phyloP scores from a whole-genome alignment of 441 rosid genomes.

The Kokia cookei region DNA sequence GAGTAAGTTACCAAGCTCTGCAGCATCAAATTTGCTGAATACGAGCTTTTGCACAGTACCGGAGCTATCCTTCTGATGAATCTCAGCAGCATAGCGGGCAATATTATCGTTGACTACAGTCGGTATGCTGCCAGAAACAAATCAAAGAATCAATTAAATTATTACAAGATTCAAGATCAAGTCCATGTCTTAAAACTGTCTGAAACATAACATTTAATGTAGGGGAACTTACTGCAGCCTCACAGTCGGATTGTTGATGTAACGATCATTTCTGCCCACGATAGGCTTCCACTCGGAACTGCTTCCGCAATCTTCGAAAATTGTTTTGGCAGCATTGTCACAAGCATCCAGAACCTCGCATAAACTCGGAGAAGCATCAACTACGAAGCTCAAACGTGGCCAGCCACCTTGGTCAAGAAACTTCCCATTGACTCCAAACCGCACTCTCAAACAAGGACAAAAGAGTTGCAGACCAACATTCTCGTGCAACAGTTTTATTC shows the following conservation, averaged over 20 bases:
- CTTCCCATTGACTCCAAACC: conserved; percentile 49
- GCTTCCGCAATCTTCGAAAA: conserved; percentile 42
- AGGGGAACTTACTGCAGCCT: conserved; percentile 66
- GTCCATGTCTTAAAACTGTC: neutral
- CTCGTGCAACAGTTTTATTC: conserved; percentile 36
- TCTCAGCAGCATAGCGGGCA: conserved; percentile 50
- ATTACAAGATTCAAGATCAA: neutral
- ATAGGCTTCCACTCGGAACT: conserved; percentile 62
- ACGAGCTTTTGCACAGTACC: conserved; percentile 46
- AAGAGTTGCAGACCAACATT: conserved; percentile 47
- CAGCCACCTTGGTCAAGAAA: conserved; percentile 53
- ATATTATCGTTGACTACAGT: conserved; percentile 28
- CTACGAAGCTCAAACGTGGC: conserved; percentile 65
- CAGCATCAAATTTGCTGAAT: conserved; percentile 38
- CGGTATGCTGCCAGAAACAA: conserved; percentile 47
- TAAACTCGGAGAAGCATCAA: conserved; percentile 41
- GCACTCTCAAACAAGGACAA: conserved; percentile 49
- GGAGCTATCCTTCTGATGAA: conserved; percentile 52
- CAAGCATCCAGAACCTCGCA: conserved; percentile 57
- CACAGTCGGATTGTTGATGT: conserved; percentile 30
- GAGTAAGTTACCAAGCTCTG: conserved; percentile 42
- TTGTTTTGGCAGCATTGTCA: conserved; percentile 35
- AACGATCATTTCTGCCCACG: conserved; percentile 29
- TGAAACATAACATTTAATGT: no score
- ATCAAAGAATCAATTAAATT: conserved; percentile 8